phyloP scores from a whole-genome alignment of 164 flowering plant genomes.

The Sedum album region DNA sequence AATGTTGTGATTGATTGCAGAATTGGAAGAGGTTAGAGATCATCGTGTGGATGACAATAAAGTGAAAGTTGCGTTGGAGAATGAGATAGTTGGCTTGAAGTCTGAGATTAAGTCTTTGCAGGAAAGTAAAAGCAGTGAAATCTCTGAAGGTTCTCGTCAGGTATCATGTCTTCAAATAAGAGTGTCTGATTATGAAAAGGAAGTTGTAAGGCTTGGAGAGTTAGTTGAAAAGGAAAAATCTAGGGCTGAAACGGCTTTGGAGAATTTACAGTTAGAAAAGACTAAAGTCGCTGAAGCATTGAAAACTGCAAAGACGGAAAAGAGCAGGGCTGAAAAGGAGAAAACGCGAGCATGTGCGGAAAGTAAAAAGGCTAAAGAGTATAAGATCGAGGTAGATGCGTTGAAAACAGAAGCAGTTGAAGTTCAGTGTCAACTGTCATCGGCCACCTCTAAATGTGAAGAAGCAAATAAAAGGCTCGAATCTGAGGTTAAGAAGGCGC shows the following conservation, averaged over 20 bases:
- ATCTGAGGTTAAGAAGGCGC: constrained; percentile 20
- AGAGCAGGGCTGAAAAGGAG: constrained; percentile 36
- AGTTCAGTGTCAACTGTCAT: constrained; percentile 21
- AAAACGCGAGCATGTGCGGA: constrained; percentile 29
- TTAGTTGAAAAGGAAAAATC: constrained; percentile 42
- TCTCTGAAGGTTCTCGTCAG: constrained; percentile 19
- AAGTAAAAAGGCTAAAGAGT: constrained; percentile 41
- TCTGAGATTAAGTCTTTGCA: constrained; percentile 21
- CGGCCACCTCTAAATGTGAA: constrained; percentile 23
- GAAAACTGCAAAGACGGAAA: constrained; percentile 35
- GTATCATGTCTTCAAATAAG: too few species aligned
- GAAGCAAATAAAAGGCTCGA: constrained; percentile 33
- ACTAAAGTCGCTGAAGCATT: constrained; percentile 34
- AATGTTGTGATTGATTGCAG: background rate
- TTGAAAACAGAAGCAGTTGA: constrained; percentile 29
- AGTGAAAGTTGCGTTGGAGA: constrained; percentile 37
- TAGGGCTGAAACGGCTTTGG: constrained; percentile 26
- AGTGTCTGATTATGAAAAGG: constrained; percentile 33
- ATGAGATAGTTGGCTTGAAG: constrained; percentile 42
- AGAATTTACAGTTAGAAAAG: constrained; percentile 40
- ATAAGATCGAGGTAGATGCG: constrained; percentile 29
- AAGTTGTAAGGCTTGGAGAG: constrained; percentile 35
- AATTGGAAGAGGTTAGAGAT: background rate
- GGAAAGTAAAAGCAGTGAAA: constrained; percentile 15
- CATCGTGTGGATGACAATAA: background rate